Base-by-base conservation (phyloP, 2,329 filamentous ascomycete genomes). In the Colletotrichum sp. region DNA sequence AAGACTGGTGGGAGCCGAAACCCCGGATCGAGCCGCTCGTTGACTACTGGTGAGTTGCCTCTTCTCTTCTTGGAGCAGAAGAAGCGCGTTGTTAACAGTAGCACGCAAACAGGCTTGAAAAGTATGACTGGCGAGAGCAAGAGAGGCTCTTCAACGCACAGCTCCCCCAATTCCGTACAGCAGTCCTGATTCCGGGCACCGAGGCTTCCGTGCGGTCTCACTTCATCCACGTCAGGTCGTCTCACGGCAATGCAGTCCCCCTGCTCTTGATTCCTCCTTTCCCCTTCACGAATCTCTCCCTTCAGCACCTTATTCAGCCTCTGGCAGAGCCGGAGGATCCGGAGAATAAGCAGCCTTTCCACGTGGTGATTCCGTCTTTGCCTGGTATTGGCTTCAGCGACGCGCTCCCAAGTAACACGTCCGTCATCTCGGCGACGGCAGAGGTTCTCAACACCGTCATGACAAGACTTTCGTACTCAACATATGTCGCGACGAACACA, bases 351-450 rank as follows among this genome's bases (percentile, higher is more conserved):
- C 89, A 90, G 75, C 87, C 91, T 1, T 95, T 94, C 79, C 91
- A 94, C 79, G 81, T 94, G n/a, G 88, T 95, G 24, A 90, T 91
- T 24, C 93, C 93, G 2, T 92, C 91, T 59, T 87, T 94, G 24
- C 92, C 93, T 0, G 93, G 92, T 1, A 86, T 93, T 62, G 93
- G 92, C 18, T 95, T 94, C 80, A 93, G 92, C 81, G 92, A 94
- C 81, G 86, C 92, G 3, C 86, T 93, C 52, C 85, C 87, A 1
- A 86, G 86, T 71, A 88, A 88, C 64, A 84, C 83, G 9, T 86
- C 89, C 80, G 87, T 88, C n/a, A 82, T 92, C 71, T 81, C 85
- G 8, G 85, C 88, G 15, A 91, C 91, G 1, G 92, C 91, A 1
- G 86, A 87, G 3, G 83, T 93, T 15, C 87, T 94, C 68, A 85